phyloP scores from a whole-genome alignment of 2,329 filamentous ascomycete genomes.

The Venturia oleaginea region DNA sequence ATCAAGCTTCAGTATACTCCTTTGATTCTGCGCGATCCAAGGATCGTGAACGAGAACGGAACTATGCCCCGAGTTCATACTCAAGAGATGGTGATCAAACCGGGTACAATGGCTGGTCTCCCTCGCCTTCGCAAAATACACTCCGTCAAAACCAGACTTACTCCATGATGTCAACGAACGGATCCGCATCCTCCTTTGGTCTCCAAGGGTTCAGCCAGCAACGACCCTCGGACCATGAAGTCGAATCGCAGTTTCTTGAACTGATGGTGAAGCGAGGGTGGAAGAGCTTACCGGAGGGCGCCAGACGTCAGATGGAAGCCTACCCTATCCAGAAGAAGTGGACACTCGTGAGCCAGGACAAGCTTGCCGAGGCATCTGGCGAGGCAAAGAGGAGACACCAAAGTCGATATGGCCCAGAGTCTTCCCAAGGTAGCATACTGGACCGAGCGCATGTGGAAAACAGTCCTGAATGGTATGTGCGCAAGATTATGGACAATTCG shows the following conservation, averaged over 20 bases:
- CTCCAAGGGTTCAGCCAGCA: constrained; percentile 54
- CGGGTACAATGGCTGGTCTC: constrained; percentile 1
- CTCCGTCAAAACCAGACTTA: constrained; percentile 26
- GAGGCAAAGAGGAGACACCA: constrained; percentile 82
- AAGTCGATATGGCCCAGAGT: constrained; percentile 60
- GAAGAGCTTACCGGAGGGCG: constrained; percentile 94
- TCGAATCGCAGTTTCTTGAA: constrained; percentile 84
- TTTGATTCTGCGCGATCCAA: constrained; percentile 37
- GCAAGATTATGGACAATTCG: constrained; percentile 91
- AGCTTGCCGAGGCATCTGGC: constrained; percentile 84
- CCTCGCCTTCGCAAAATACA: constrained; percentile 6
- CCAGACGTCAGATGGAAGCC: constrained; percentile 87
- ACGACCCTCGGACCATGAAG: constrained; percentile 66
- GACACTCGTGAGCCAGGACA: constrained; percentile 93
- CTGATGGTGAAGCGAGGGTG: constrained; percentile 97
- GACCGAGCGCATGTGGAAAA: constrained; percentile 86
- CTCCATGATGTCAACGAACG: constrained; percentile 27
- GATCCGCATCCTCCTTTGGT: constrained; percentile 40
- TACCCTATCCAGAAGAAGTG: constrained; percentile 95
- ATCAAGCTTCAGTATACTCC: constrained; percentile 58
- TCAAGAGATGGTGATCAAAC: constrained; percentile 5
- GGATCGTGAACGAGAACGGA: not conserved
- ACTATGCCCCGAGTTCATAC: not conserved
- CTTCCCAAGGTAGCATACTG: constrained; percentile 60
- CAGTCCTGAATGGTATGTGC: constrained; percentile 95